These are phyloP conservation scores for Cornus suecica DNA, from an alignment of 148 eudicot genomes.

Conservation along the genomic window DNA sequence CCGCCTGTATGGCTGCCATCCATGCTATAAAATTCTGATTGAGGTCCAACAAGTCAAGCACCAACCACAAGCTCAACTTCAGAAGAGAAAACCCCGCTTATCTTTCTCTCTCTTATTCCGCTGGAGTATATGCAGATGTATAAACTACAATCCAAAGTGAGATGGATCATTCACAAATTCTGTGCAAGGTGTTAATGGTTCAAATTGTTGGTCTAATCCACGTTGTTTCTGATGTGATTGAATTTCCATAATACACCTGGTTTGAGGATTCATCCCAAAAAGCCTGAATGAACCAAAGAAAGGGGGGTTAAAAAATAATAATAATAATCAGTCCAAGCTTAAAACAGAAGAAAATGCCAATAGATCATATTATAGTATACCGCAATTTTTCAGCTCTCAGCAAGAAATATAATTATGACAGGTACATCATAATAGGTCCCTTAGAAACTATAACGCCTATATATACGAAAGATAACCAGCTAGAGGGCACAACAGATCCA, in stretches of 20 bases:
- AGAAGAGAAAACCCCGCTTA: too few species aligned
- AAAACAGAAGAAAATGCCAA: not conserved
- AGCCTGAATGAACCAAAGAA: slow-evolving; percentile 73
- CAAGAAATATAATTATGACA: not conserved
- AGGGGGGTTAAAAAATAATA: not conserved
- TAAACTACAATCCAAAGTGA: not conserved
- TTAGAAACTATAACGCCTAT: not conserved
- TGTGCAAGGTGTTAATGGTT: slow-evolving; percentile 4
- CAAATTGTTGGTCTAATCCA: slow-evolving; percentile 66
- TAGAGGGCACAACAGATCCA: slow-evolving; percentile 6
- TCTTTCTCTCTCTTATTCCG: too few species aligned
- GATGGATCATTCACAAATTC: not conserved
- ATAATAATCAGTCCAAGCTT: not conserved
- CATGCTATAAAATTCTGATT: too few species aligned
- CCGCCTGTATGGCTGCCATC: too few species aligned
- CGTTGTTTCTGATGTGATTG: slow-evolving; percentile 71
- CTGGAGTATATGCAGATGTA: too few species aligned
- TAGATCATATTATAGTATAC: not conserved
- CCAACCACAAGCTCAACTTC: too few species aligned
- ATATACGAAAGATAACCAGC: not conserved
- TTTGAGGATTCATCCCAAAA: slow-evolving; percentile 82
- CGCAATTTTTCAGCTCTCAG: not conserved
- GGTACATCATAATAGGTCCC: not conserved
- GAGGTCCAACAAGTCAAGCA: too few species aligned
- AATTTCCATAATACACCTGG: slow-evolving; percentile 79